These are phyloP conservation scores for Berberis vulgaris DNA, from an alignment of 164 flowering plant genomes.

Conservation along the genomic window DNA sequence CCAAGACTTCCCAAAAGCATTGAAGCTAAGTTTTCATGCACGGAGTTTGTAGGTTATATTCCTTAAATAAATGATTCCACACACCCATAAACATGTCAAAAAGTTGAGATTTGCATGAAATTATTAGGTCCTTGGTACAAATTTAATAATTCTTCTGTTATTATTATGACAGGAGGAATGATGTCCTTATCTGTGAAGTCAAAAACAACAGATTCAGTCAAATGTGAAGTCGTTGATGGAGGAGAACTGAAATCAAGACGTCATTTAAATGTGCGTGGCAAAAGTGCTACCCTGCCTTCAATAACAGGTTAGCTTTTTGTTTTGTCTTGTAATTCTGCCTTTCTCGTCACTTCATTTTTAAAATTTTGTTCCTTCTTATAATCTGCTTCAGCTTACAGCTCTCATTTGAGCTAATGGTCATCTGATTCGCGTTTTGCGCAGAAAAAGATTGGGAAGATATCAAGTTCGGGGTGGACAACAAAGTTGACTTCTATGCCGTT, in stretches of 20 bases:
- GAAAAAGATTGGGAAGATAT: conserved; percentile 99
- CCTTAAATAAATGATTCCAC: no score
- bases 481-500: conserved; percentile 95
- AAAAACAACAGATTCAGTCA: conserved; percentile 71
- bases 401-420: no score
- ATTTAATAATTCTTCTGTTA: background rate
- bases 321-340: background rate
- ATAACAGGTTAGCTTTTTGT: conserved; percentile 65
- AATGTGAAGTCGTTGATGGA: conserved; percentile 87
- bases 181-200: conserved; percentile 85
- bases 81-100: background rate
- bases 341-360: background rate
- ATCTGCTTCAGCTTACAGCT: no score
- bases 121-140: background rate
- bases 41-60: no score
- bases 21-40: no score
- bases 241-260: conserved; percentile 96
- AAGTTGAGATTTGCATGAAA: background rate
- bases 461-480: conserved; percentile 96
- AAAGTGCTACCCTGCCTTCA: conserved; percentile 92
- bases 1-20: no score
- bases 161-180: conserved; percentile 72
- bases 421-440: conserved; percentile 14
- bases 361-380: background rate
- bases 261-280: conserved; percentile 95